Percentiles rank a stretch among this genome's conserved stretches.
phyloP scores from a whole-genome alignment of 1,139 yeast genomes.

The Saccharomyces hybrid region DNA sequence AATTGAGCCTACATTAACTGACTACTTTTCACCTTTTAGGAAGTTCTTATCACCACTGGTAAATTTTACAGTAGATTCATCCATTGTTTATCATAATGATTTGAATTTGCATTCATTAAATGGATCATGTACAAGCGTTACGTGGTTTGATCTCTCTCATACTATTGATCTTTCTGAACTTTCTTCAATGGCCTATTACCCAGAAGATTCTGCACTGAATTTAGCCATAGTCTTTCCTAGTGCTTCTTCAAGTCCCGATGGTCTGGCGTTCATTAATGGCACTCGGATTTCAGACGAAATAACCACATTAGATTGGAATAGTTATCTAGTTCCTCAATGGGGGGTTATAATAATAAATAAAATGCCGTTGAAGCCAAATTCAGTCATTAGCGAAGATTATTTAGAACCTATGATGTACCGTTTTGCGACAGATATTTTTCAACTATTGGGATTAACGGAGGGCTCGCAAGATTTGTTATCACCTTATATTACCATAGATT shows the following conservation, averaged over 20 bases:
- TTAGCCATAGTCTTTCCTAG: constrained; percentile 20
- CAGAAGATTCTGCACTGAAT: constrained; percentile 20
- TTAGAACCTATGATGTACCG: constrained; percentile 54
- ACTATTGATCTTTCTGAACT: constrained; percentile 35
- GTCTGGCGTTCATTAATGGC: constrained; percentile 16
- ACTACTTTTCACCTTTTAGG: constrained; percentile 41
- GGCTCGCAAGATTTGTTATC: constrained; percentile 39
- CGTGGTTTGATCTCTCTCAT: constrained; percentile 32
- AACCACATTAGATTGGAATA: constrained; percentile 37
- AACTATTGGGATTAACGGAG: constrained; percentile 60
- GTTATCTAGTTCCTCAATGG: constrained; percentile 86
- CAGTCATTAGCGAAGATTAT: constrained; percentile 37
- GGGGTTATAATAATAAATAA: constrained; percentile 62
- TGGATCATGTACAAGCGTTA: constrained; percentile 33
- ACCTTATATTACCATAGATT: constrained; percentile 55
- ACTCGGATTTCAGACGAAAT: constrained; percentile 33
- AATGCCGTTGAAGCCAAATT: constrained; percentile 29
- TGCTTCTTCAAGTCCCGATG: constrained; percentile 17
- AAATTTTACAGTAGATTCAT: constrained; percentile 71
- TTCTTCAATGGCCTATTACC: constrained; percentile 25
- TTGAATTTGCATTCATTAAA: constrained; percentile 35
- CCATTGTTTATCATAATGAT: constrained; percentile 57
- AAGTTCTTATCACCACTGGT: constrained; percentile 44
- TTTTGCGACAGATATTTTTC: constrained; percentile 68
- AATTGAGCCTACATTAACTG: constrained; percentile 37